Evolutionary conservation across 176 grass and related monocot species (phyloP), one percentile per base, ranked within the genome.

Genomic region (Paspalum notatum): DNA sequence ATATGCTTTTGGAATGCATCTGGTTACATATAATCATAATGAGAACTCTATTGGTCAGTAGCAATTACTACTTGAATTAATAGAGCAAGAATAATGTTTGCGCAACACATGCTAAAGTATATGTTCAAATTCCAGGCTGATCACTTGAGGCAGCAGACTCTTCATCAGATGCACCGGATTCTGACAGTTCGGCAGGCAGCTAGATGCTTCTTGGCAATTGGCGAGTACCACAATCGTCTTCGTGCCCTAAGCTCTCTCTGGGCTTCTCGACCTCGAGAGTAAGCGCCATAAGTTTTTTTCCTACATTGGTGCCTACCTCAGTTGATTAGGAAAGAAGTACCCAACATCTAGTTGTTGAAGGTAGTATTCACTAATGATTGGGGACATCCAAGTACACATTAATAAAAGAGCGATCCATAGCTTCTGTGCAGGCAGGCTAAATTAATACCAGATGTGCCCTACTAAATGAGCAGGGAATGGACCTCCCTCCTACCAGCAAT

Each of bases 131-230:
- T 87, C 5, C 75, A 97, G 94, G 94, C 94, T 76, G 94, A 97
- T 58, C 94, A 97, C 79, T 88, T 97, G 85, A 91, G 94, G 68
- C 91, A 91, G 76, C 94, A 97, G 76, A 94, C 84, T 60, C 91
- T 97, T 91, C 94, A 94, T 66, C 91, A 90, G 80, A 71, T 97
- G 82, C 89, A 86, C 62, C 85, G 89, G 27, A 94, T 97, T 84
- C 83, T 97, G 27, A 97, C 94, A 24, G 80, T 91, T 54, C 82
- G 94, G 55, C 94, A 97, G 73, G 85, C 91, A 22, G 89, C 94
- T 72, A 81, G 91, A 77, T 91, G 85, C 70, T 94, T 97, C 65
- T 76, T 89, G 74, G 89, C 91, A 20, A 97, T 94, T 43, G 94
- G 94, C 8, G 91, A 97, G 82, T 97, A 97, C 59, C 84, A 94